These are phyloP conservation scores for Amoebophrya sp. DNA, from an alignment of 169 alveolate genomes.

Conservation along the genomic window DNA sequence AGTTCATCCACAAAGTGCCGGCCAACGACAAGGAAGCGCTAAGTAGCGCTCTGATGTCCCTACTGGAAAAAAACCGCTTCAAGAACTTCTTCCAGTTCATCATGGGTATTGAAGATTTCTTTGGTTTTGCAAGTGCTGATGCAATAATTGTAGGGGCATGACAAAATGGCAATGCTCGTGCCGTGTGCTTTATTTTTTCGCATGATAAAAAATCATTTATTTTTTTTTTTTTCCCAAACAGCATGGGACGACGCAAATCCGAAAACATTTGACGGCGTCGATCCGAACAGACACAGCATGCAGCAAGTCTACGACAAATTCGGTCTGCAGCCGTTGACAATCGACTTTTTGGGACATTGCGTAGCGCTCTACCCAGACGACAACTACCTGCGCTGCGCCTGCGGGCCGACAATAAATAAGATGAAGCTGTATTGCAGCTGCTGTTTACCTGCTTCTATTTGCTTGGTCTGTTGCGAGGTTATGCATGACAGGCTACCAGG, in stretches of 20 bases:
- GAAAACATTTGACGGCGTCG: constrained; percentile 81
- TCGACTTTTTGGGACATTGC: constrained; percentile 97
- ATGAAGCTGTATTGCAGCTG: constrained; percentile 67
- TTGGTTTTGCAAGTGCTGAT: too few relatives aligned
- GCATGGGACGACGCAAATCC: constrained; percentile 73
- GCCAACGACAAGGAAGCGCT: constrained; percentile 97
- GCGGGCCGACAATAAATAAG: constrained; percentile 77
- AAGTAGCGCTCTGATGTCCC: constrained; percentile 87
- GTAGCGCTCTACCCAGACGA: constrained; percentile 92
- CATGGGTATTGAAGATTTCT: not conserved
- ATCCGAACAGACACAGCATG: constrained; percentile 73
- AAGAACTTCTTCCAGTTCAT: constrained; percentile 81
- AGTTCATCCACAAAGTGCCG: constrained; percentile 93
- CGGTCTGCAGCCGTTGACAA: constrained; percentile 89
- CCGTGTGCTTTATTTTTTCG: too few relatives aligned
- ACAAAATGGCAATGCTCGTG: too few relatives aligned
- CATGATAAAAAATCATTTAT: too few relatives aligned
- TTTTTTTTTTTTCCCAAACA: too few relatives aligned
- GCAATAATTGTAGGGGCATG: too few relatives aligned
- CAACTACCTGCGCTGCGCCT: constrained; percentile 70
- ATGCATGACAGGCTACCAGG: too few relatives aligned
- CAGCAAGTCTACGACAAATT: constrained; percentile 69
- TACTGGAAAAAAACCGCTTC: constrained; percentile 93
- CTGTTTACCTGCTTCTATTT: too few relatives aligned
- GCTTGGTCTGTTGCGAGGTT: too few relatives aligned